Base-by-base conservation (phyloP, 2,329 filamentous ascomycete species). In the Alternaria rosae region DNA sequence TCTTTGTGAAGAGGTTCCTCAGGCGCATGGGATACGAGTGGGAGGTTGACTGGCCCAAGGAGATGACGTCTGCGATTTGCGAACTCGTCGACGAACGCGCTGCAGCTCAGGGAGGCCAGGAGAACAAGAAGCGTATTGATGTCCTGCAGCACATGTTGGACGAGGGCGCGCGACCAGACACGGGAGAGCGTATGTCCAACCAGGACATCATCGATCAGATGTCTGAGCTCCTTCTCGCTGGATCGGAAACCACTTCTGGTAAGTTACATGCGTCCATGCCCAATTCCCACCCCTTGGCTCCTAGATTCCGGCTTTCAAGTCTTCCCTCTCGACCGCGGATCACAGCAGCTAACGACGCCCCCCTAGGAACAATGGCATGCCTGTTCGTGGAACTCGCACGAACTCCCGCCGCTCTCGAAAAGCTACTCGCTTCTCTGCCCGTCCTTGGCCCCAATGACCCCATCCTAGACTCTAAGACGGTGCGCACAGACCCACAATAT, bases 21-120 rank as follows among this genome's bases (percentile, higher is more conserved):
- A 32, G 38, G 52, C 38, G 52, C 9, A 30, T 54, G 38, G 52
- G 38, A 7, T 21, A 21, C 23, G 52, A 54, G 25, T 54, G 52
- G 38, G 38, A 54, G 17, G 38, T 54, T n/a, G 52, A 54, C n/a
- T 54, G 52, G 52, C 52, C 38, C n/a, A 44, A 44, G 52, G 52
- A 54, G 38, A 54, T 44, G 38, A 54, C 52, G 4, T 43, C 52
- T 54, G 52, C 52, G n/a, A 54, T 54, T 23, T 54, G 52, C 25
- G 52, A 54, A 30, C 52, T 54, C 52, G 52, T 44, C 17, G 38
- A 54, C 15, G 52, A 54, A 54, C 52, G 52, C 38, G 25, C 38
- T 30, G 38, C 52, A 44, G 52, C 38, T 6, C n/a, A 54, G 17
- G 38, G 52, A 23, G n/a, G 38, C 44, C n/a, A 12, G 11, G 28